phyloP scores from a whole-genome alignment of 1,284 basidiomycete genomes.

The Schizophyllum commune region DNA sequence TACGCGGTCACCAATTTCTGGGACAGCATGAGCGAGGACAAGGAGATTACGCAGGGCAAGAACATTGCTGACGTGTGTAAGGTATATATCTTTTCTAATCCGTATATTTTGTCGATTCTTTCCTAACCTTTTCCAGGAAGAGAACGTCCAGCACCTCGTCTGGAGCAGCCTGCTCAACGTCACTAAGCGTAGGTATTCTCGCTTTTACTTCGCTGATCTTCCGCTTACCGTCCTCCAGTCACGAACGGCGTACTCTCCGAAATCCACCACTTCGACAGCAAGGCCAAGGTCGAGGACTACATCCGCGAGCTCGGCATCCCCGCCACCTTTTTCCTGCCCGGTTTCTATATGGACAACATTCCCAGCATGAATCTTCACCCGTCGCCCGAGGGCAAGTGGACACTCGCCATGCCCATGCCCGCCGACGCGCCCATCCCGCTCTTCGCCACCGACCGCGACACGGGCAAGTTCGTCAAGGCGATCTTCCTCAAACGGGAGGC shows the following conservation, averaged over 20 bases:
- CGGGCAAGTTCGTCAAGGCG: background rate
- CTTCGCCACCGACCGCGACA: background rate
- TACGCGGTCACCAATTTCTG: conserved; percentile 11
- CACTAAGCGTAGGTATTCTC: background rate
- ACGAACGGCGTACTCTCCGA: conserved; percentile 6
- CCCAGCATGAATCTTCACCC: background rate
- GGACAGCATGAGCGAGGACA: conserved; percentile 1
- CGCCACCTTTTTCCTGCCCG: conserved; percentile 10
- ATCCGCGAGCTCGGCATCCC: conserved; percentile 6
- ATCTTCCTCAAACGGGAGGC: background rate
- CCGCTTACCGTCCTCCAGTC: background rate
- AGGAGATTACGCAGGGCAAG: conserved; percentile 9
- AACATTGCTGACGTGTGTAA: conserved; percentile 8
- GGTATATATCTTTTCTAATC: background rate
- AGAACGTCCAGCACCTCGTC: conserved; percentile 5
- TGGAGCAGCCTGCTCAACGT: conserved; percentile 7
- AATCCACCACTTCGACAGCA: background rate
- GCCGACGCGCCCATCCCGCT: background rate
- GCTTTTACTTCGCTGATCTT: background rate
- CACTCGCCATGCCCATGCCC: background rate
- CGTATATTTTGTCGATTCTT: no score
- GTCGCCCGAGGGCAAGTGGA: background rate
- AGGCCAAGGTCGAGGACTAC: conserved; percentile 9
- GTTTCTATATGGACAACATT: conserved; percentile 7
- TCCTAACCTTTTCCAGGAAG: no score